Evolutionary conservation across 2,329 filamentous ascomycete species (phyloP), one percentile per base, ranked within the genome.

Genomic region (Stagonosporopsis chrysanthemi): DNA sequence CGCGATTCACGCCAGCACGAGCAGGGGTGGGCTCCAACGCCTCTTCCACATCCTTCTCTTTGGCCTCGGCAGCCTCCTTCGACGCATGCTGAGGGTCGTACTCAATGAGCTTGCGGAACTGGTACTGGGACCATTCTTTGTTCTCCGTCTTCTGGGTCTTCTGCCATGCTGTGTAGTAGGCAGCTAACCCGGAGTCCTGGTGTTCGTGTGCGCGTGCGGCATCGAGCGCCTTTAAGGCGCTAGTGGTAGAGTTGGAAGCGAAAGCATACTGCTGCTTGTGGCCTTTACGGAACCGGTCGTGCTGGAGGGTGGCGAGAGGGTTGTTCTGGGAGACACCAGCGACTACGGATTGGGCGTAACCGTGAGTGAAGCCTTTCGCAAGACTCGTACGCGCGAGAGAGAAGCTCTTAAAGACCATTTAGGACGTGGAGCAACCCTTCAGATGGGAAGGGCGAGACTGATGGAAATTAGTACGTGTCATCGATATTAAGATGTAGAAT

Each of bases 261-360:
- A 95, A 93, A 66, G 88, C 90, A 81, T 85, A 88, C 74, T 94
- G 90, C 58, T 91, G 86, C 72, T 90, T 78, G 60, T 78, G 79
- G 43, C 82, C 79, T 62, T 79, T 78, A 53, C 79, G 80, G 71
- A 83, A 81, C 53, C 79, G 72, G 43, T 73, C 73, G 58, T 75
- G 71, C 67, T 72, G 74, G 70, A 87, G 80, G 39, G 83, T 79
- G 62, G 82, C 83, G 56, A 86, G 77, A 40, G 81, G 79, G 54
- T 83, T 83, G 67, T 84, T 83, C 62, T 85, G 82, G 39, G 92
- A 75, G 81, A 88, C 84, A 72, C 92, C 94, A 74, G 95, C 95
- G 81, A 99, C 92, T 80, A 98, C 90, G 63, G 93, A 97, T 79
- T 98, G 94, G 71, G 93, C 93, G 86, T 97, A 98, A 81, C 94